phyloP scores from a whole-genome alignment of 1,284 basidiomycete species.

The Vanrija humicola region DNA sequence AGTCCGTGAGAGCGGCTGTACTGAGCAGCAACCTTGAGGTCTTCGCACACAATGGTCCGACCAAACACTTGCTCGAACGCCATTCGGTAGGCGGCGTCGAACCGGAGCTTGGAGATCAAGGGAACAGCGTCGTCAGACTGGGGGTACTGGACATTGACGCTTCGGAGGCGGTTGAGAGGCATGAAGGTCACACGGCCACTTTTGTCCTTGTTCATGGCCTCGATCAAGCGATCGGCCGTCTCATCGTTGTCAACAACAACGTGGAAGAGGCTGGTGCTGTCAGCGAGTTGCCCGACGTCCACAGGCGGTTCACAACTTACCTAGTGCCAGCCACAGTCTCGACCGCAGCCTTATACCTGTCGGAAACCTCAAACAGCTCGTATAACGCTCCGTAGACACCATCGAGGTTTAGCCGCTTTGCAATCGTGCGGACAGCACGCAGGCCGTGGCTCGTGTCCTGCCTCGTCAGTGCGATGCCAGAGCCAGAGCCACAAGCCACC shows the following conservation, averaged over 20 bases:
- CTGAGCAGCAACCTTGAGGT: constrained; percentile 84
- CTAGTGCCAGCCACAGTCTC: constrained; percentile 86
- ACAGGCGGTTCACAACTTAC: constrained; percentile 58
- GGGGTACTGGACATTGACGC: constrained; percentile 61
- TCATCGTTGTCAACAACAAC: constrained; percentile 95
- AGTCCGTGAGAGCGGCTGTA: constrained; percentile 92
- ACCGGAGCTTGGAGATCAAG: constrained; percentile 76
- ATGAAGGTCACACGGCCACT: constrained; percentile 96
- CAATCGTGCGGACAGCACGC: constrained; percentile 76
- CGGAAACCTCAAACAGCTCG: constrained; percentile 84
- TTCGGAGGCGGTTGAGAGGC: constrained; percentile 93
- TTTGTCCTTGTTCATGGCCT: constrained; percentile 87
- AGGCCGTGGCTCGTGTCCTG: constrained; percentile 87
- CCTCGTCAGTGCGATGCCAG: too few relatives aligned
- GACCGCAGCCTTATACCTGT: constrained; percentile 89
- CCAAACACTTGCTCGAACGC: constrained; percentile 99
- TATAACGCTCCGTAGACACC: constrained; percentile 91
- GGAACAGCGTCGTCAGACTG: constrained; percentile 85
- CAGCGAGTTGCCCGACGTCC: background rate
- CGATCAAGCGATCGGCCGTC: constrained; percentile 81
- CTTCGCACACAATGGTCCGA: constrained; percentile 90
- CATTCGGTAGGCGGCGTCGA: constrained; percentile 65
- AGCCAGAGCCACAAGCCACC: constrained; percentile 49
- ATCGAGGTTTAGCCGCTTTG: constrained; percentile 64
- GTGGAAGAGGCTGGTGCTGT: constrained; percentile 75